A percentile compares a stretch with the other conserved stretches of the same genome.
phyloP scores from a whole-genome alignment of 345 rosid genomes.

The Eucalyptus sp. region DNA sequence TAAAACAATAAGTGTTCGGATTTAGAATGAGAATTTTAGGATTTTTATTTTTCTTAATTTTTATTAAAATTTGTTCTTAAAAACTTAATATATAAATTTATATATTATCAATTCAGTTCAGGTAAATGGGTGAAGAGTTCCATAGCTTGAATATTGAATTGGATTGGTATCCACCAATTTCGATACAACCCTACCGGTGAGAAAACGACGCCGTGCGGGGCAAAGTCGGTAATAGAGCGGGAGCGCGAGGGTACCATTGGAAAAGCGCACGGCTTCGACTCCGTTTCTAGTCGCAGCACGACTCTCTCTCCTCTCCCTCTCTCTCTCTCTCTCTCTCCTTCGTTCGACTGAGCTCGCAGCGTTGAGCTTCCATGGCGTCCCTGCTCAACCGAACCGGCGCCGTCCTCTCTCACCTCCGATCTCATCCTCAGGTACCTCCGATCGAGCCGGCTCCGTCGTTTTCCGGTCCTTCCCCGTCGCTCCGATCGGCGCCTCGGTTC shows the following conservation, averaged over 20 bases:
- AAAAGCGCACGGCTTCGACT: not conserved
- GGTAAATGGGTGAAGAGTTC: rapidly evolving
- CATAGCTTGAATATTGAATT: too few relatives aligned
- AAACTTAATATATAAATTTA: too few relatives aligned
- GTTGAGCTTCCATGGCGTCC: slow-evolving; percentile 38
- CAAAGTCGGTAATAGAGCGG: not conserved
- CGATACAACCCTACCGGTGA: rapidly evolving
- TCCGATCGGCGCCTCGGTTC: not conserved
- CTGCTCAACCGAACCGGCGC: slow-evolving; percentile 27
- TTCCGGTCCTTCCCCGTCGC: not conserved
- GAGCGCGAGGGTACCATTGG: not conserved
- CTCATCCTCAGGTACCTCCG: slow-evolving; percentile 40
- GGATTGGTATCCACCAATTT: rapidly evolving
- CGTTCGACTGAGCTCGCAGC: not conserved
- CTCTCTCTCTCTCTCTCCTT: not conserved
- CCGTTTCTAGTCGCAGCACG: not conserved
- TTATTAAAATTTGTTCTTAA: rapidly evolving
- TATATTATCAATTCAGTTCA: rapidly evolving
- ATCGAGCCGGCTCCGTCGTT: not conserved
- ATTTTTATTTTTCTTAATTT: too few relatives aligned
- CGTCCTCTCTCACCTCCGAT: slow-evolving; percentile 46
- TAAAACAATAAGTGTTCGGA: rapidly evolving
- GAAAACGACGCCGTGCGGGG: not conserved
- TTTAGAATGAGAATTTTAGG: rapidly evolving
- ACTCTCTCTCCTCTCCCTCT: not conserved